Evolutionary conservation across 768 basidiomycete genomes (phyloP).

Genomic region (Tulasnella sp.): DNA sequence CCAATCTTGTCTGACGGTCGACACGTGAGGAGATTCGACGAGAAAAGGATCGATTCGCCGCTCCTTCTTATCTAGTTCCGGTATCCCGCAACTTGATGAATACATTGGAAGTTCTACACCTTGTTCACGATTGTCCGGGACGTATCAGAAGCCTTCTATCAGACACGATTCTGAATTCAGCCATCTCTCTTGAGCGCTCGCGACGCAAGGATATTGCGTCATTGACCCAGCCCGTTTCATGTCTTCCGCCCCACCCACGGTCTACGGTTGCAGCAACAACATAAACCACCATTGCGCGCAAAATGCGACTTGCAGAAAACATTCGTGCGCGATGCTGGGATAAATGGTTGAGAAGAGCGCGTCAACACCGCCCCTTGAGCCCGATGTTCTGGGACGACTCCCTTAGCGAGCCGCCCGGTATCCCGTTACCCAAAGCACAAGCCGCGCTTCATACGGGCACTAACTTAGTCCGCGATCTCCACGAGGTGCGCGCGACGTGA

Average conservation of each 20-base stretch:
- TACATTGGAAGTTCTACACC: neutral
- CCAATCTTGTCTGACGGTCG: neutral
- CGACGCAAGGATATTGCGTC: neutral
- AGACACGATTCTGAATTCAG: neutral
- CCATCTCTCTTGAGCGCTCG: neutral
- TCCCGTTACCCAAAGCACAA: neutral
- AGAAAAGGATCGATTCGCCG: neutral
- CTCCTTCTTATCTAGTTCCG: neutral
- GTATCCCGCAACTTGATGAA: neutral
- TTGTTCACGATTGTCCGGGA: neutral
- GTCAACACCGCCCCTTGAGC: no score
- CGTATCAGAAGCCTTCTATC: neutral
- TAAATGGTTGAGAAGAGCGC: no score
- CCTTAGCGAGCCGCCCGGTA: neutral
- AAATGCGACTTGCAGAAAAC: no score
- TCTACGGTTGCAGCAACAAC: neutral
- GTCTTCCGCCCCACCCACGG: neutral
- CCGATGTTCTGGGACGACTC: no score
- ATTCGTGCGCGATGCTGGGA: no score
- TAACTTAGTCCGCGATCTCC: neutral
- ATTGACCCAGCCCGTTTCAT: neutral
- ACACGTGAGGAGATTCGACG: neutral
- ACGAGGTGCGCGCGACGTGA: neutral
- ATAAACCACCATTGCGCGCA: neutral
- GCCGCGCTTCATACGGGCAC: neutral